phyloP scores from a whole-genome alignment of 2,329 filamentous ascomycete species.

The Xylariaceae sp. region DNA sequence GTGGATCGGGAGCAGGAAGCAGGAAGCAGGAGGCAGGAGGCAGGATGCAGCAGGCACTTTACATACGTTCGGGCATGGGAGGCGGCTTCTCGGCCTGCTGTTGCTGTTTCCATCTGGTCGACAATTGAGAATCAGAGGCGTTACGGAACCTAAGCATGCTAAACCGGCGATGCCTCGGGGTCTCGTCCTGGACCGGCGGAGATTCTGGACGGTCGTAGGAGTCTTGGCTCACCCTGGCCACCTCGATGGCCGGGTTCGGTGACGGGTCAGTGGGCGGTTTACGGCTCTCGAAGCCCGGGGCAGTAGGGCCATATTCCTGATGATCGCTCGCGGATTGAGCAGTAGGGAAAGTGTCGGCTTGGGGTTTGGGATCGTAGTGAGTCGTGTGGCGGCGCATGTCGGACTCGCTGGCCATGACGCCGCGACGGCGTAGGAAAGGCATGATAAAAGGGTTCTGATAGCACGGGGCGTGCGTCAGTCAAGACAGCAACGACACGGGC shows the following conservation, averaged over 20 bases:
- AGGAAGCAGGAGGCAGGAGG: neutral
- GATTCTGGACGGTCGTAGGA: conserved; percentile 41
- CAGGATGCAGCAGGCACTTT: neutral
- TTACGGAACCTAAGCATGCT: conserved; percentile 80
- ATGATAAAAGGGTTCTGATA: conserved; percentile 37
- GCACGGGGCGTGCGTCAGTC: conserved; percentile 16
- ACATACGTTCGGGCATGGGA: conserved; percentile 55
- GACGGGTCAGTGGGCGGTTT: conserved; percentile 23
- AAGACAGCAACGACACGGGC: conserved; percentile 16
- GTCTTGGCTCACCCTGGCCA: conserved; percentile 28
- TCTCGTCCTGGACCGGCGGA: conserved; percentile 52
- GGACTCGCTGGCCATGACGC: conserved; percentile 55
- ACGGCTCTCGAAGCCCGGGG: conserved; percentile 18
- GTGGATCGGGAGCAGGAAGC: neutral
- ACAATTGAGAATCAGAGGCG: conserved; percentile 88
- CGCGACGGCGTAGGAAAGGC: conserved; percentile 60
- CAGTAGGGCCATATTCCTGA: conserved; percentile 14
- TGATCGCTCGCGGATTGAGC: conserved; percentile 17
- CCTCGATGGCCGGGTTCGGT: conserved; percentile 7
- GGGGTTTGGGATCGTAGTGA: conserved; percentile 30
- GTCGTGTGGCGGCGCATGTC: conserved; percentile 54
- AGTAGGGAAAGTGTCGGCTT: conserved; percentile 21
- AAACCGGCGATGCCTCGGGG: conserved; percentile 56
- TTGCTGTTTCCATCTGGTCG: conserved; percentile 68
- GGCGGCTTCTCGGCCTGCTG: conserved; percentile 50